phyloP scores from a whole-genome alignment of 75 land plant genomes.

The Picea sitchensis region DNA sequence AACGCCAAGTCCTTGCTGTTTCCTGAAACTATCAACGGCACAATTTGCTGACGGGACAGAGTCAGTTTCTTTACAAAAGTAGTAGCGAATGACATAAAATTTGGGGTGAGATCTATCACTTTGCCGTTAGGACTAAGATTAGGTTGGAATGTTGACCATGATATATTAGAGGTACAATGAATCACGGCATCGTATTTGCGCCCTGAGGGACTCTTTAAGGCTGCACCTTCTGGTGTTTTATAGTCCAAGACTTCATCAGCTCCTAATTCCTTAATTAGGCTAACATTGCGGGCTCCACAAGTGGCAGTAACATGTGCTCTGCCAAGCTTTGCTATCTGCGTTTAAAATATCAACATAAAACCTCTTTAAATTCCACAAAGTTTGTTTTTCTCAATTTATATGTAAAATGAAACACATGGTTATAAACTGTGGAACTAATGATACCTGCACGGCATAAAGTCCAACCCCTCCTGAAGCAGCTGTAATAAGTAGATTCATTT shows the following conservation, averaged over 20 bases:
- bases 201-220: slow-evolving; percentile 52
- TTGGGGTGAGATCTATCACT: slow-evolving; percentile 70
- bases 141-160: slow-evolving; percentile 58
- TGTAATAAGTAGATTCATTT: slow-evolving; percentile 37
- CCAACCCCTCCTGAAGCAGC: slow-evolving; percentile 62
- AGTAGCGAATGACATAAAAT: slow-evolving; percentile 15
- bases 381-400: neutral
- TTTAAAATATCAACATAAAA: neutral
- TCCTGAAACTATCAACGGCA: slow-evolving; percentile 31
- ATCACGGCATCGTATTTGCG: slow-evolving; percentile 62
- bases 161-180: slow-evolving; percentile 48
- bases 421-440: neutral
- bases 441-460: slow-evolving; percentile 46
- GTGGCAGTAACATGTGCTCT: slow-evolving; percentile 56
- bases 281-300: slow-evolving; percentile 44
- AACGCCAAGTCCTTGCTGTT: slow-evolving; percentile 33
- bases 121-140: slow-evolving; percentile 50
- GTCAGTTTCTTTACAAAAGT: slow-evolving; percentile 40
- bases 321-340: slow-evolving; percentile 40
- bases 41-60: slow-evolving; percentile 51
- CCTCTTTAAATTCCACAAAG: neutral
- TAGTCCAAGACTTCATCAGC: slow-evolving; percentile 53
- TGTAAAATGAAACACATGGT: neutral
- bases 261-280: slow-evolving; percentile 35
- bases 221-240: slow-evolving; percentile 42